phyloP scores from a whole-genome alignment of 179 eudicot genomes.

The Patellifolia procumbens region DNA sequence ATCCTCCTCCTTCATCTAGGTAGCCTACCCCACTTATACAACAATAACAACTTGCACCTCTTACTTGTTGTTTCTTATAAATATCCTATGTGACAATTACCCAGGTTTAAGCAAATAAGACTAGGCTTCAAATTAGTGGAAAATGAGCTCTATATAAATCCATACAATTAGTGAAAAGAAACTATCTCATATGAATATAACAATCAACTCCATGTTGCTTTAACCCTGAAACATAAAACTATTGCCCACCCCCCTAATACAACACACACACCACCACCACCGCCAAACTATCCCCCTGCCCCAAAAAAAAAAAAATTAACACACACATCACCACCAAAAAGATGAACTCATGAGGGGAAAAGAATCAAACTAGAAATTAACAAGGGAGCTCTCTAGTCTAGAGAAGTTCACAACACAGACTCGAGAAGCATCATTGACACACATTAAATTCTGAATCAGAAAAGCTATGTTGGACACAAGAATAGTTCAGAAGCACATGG shows the following conservation, averaged over 20 bases:
- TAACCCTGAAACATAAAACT: background rate
- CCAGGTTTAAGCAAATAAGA: constrained; percentile 1
- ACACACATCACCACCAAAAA: too few species aligned
- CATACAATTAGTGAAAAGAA: background rate
- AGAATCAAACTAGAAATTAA: background rate
- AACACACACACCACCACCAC: too few species aligned
- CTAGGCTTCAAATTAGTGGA: background rate
- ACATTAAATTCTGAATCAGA: background rate
- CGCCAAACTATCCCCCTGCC: too few species aligned
- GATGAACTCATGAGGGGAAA: background rate
- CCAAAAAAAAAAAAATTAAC: background rate
- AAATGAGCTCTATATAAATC: background rate
- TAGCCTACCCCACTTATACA: background rate
- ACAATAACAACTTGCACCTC: too few species aligned
- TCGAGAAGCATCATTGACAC: background rate
- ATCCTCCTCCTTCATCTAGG: background rate
- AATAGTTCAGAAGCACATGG: background rate
- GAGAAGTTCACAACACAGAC: background rate
- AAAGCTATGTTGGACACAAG: background rate
- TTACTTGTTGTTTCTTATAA: background rate
- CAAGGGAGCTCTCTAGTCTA: background rate
- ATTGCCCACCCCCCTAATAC: too few species aligned
- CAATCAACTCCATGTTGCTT: background rate
- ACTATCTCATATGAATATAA: background rate
- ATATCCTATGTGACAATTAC: background rate